Conservation (phyloP, 2,329 filamentous ascomycete genomes). For the Rhytidhysteron rufulum region DNA sequence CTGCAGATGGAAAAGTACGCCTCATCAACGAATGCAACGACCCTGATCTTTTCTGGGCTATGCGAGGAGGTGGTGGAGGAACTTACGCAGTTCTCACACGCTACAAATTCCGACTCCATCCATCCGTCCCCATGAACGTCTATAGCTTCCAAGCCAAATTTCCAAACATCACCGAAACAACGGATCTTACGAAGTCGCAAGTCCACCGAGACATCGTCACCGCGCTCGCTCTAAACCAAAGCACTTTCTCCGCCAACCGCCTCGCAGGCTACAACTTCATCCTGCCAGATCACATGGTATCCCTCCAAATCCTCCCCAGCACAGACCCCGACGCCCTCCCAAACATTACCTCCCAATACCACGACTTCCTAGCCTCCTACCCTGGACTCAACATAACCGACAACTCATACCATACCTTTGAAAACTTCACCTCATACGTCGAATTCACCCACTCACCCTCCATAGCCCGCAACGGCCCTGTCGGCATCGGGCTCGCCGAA, state of each 20-base stretch:
- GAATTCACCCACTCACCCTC: slow-evolving; percentile 24
- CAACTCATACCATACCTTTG: slow-evolving; percentile 28
- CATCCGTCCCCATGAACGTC: slow-evolving; percentile 29
- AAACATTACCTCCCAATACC: slow-evolving; percentile 24
- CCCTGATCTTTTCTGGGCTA: slow-evolving; percentile 34
- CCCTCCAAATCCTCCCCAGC: slow-evolving; percentile 27
- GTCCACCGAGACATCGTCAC: slow-evolving; percentile 28
- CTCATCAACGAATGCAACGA: slow-evolving; percentile 32
- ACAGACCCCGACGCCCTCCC: slow-evolving; percentile 21
- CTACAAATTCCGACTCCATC: slow-evolving; percentile 35
- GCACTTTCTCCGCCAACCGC: slow-evolving; percentile 22
- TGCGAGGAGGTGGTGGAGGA: slow-evolving; percentile 34
- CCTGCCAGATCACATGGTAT: slow-evolving; percentile 25
- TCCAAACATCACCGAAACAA: slow-evolving; percentile 11
- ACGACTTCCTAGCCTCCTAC: slow-evolving; percentile 27
- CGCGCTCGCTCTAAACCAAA: slow-evolving; percentile 28
- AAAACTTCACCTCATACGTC: slow-evolving; percentile 29
- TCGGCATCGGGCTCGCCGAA: slow-evolving; percentile 30
- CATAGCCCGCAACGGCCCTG: slow-evolving; percentile 29
- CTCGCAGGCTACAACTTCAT: slow-evolving; percentile 36
- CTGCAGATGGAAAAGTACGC: slow-evolving; percentile 25
- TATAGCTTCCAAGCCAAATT: slow-evolving; percentile 33
- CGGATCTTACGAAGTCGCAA: slow-evolving; percentile 26
- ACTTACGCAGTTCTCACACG: slow-evolving; percentile 32
- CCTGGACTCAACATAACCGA: slow-evolving; percentile 27